Evolutionary conservation across 129 eudicot genomes (phyloP), one percentile per base, ranked within the genome.

Genomic region (Apium graveolens): DNA sequence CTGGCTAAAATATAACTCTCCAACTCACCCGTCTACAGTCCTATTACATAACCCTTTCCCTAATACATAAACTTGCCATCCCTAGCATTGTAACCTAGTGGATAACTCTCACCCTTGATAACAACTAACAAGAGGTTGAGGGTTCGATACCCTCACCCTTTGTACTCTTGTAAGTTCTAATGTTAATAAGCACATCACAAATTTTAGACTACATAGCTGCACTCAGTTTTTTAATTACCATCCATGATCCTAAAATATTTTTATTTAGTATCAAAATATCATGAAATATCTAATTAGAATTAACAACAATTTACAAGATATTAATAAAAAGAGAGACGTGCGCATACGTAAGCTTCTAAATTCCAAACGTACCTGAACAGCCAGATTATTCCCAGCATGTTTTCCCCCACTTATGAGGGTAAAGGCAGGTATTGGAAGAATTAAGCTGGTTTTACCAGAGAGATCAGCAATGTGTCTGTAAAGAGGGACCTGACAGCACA

Each of bases 381-480:
- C 91, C 76, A 95, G 84, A 87, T 82, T 84, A 83, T 91, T 95
- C 49, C 92, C 96, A 51, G 96, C 94, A 88, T 87, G 91, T 83
- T 91, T 91, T 76, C 98, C 98, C 79, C 97, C 97, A 66, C 90
- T 88, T 83, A 95, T 89, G 78, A 95, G 81, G 34, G 96, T 90
- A 82, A 91, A 95, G n/a, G 91, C 87, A 72, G 98, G 97, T 44
- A 90, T 86, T 75, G 97, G 97, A 82, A 95, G 92, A 81, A 70
- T 62, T 74, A 82, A 86, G 83, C 78, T 87, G 65, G 90, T 86
- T 86, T 79, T 87, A 27, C 98, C 98, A 78, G 96, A 86, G 53
- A 93, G 88, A 81, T 93, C 98, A 82, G 98, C 98, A 75, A 93
- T 88, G 82, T 93, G 98, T 82, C 87, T 93, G 91, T 87, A 90